Base-by-base conservation (phyloP, 768 basidiomycete genomes). In the Auriscalpium vulgare region DNA sequence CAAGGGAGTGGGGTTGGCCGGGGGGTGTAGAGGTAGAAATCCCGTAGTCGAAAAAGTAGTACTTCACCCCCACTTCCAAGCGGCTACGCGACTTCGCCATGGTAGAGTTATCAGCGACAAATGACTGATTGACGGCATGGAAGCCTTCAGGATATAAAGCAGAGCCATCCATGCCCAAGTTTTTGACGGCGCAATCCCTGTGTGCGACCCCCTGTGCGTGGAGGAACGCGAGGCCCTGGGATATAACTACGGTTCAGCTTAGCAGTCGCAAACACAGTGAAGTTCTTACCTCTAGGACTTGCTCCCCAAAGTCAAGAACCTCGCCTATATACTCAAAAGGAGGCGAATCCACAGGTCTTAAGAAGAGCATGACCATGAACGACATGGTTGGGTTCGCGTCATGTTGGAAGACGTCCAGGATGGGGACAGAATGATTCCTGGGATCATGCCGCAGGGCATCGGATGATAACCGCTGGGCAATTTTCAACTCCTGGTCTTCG, bases 121-220 rank as follows among this genome's bases (percentile, higher is more conserved):
- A 29, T 29, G 2, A 2, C 23, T 29, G 10, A 44, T 19, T 10
- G 56, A 59, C 45, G 10, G 65, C 64, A 50, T 66, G 67, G 47
- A 55, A 65, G 2, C 63, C 65, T 11, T 53, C 19, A 1, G 67
- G 66, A 50, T 47, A 66, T 14, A 68, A 23, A 1, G 51, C 37
- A 7, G 17, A 48, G 1, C 60, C 59, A 47, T 67, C 66, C 62
- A 68, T 62, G 60, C 66, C 58, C 17, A 67, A 23, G 40, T 64
- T 68, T n/a, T 51, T 53, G 14, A 53, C 21, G 1, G 61, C 47
- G 37, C 63, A 62, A 49, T 68, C 67, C 0, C 67, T 51, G 50
- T 67, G 64, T 0, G 66, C 66, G 14, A 65, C 56, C 21, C 57
- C 43, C 8, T 62, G 50, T 21, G 58, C 54, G 45, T 65, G 64